Base-by-base conservation (phyloP, 192 early-diverging fungal genomes). In the Coemansia sp. region DNA sequence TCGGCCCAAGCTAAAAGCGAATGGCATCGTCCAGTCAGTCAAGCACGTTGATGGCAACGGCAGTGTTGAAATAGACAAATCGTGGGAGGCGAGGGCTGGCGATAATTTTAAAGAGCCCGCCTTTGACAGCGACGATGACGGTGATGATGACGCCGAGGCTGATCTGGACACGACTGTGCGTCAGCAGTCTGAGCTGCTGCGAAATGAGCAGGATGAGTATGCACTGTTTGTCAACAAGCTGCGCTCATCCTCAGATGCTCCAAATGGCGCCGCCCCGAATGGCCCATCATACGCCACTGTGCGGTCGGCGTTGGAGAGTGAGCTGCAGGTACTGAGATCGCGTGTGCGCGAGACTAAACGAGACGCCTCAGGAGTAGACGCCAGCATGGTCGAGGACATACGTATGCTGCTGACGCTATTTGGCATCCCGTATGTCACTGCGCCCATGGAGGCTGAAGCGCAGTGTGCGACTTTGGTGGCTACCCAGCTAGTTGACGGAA, bases 371-470 rank as follows among this genome's bases (percentile, higher is more conserved):
- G 71, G 66, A 3, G 16, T 82, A 16, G 70, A 72, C 33, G 31
- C 57, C 8, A 79, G 77, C 43, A 85, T 85, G 79, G 71, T 80
- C 0, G 71, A 76, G 18, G 84, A 85, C 53, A 69, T 84, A 2
- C 76, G 94, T 69, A 84, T 89, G 66, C 74, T 99, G 18, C 79
- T 98, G 28, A 76, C 83, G 56, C 73, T 98, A 10, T 99, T 97
- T 89, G 97, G 97, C 2, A 81, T 98, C 28, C 97, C 97, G 9
- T 99, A 89, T 70, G 83, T 98, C 38, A 85, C 88, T 0, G 92
- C 96, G 24, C 95, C 97, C 0, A 93, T 93, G 90, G 97, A 99
- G 83, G 97, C 97, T 5, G 97, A 99, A 72, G 92, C 94, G 6
- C 96, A 99, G 79, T 99, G 97, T 61, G 97, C 97, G 4, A 69